phyloP scores from a whole-genome alignment of 78 protist species.

The Dictyostelium intermedium region DNA sequence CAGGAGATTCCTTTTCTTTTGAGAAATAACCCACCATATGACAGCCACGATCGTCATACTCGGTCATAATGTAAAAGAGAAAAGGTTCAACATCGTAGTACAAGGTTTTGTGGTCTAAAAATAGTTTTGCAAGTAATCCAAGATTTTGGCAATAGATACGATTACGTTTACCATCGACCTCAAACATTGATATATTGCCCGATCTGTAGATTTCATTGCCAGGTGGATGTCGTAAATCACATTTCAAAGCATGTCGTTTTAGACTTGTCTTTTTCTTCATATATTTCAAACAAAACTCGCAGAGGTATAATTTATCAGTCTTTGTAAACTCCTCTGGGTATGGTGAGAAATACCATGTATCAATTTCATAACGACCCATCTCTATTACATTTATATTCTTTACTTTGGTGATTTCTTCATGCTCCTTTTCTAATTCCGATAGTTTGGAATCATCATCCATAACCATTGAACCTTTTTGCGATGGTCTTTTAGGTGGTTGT shows the following conservation, averaged over 20 bases:
- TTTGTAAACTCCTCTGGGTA: constrained; percentile 94
- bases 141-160: constrained; percentile 96
- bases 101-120: constrained; percentile 97
- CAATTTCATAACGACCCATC: constrained; percentile 91
- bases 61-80: constrained; percentile 96
- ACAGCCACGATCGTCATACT: constrained; percentile 87
- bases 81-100: constrained; percentile 97
- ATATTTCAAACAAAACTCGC: constrained; percentile 96
- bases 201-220: constrained; percentile 96
- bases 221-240: constrained; percentile 92
- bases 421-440: constrained; percentile 88
- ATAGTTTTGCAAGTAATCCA: constrained; percentile 95
- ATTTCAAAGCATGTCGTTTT: constrained; percentile 86
- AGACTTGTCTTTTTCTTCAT: constrained; percentile 83
- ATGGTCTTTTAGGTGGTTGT: constrained; percentile 5
- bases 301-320: constrained; percentile 84
- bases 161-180: constrained; percentile 94
- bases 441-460: constrained; percentile 33
- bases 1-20: constrained; percentile 90
- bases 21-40: constrained; percentile 97
- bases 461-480: constrained; percentile 9
- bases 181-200: constrained; percentile 86
- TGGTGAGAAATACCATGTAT: constrained; percentile 97
- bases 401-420: constrained; percentile 93
- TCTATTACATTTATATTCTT: constrained; percentile 91